Evolutionary conservation across 2,329 filamentous ascomycete species (phyloP).

Genomic region (Penicillium decumbens): DNA sequence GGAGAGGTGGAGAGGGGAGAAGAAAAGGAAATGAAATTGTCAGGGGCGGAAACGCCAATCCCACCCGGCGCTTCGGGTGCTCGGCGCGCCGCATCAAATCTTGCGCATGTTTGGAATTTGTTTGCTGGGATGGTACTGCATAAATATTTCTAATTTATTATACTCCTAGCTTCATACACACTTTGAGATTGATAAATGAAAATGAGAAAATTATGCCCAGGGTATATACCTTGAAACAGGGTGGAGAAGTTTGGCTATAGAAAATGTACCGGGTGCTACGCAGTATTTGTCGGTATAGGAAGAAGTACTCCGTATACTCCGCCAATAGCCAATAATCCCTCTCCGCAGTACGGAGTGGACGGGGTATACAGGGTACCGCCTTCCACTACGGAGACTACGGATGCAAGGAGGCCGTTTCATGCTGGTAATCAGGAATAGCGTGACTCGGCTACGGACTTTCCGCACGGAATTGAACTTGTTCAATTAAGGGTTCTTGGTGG

Average conservation of each 20-base stretch:
- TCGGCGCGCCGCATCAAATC: not conserved
- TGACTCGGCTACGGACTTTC: conserved; percentile 12
- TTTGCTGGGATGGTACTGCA: not conserved
- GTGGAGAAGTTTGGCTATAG: not conserved
- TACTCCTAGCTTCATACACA: not conserved
- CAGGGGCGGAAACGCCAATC: conserved; percentile 23
- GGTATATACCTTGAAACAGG: not conserved
- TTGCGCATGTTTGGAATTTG: not conserved
- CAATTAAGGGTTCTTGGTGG: not conserved
- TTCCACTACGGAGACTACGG: not conserved
- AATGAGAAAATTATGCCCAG: not conserved
- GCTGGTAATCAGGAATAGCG: conserved; percentile 5
- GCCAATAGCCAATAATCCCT: not conserved
- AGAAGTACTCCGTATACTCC: not conserved
- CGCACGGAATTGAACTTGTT: conserved; percentile 4
- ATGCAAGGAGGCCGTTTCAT: not conserved
- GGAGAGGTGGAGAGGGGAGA: conserved; percentile 16
- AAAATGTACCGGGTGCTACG: not conserved
- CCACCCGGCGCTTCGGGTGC: conserved; percentile 6
- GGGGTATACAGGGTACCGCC: not conserved
- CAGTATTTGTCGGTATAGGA: not conserved
- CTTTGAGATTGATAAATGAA: not conserved
- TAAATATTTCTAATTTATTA: not conserved
- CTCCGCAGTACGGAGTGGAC: not conserved
- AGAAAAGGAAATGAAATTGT: conserved; percentile 13